Percentiles rank a stretch among this genome's conserved stretches.
Evolutionary conservation across 1,284 basidiomycete species (phyloP).

Genomic region (Agaricales sp.): DNA sequence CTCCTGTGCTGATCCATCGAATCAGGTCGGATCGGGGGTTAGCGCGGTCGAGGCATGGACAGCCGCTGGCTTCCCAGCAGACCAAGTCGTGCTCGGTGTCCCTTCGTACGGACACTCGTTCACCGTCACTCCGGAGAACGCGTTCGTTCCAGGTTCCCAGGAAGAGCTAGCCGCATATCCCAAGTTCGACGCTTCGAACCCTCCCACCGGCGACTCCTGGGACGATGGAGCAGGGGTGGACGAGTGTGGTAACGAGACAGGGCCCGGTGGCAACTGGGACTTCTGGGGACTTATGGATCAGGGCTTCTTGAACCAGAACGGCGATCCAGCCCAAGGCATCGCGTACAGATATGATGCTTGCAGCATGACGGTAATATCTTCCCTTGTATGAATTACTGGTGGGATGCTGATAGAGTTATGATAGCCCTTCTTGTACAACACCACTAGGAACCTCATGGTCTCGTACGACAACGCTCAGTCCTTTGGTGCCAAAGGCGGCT

Average conservation of each 20-base stretch:
- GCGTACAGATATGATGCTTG: slow-evolving; percentile 36
- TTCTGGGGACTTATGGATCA: slow-evolving; percentile 35
- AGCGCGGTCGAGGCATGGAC: slow-evolving; percentile 57
- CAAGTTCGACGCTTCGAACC: slow-evolving; percentile 25
- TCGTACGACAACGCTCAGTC: slow-evolving; percentile 29
- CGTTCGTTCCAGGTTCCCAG: slow-evolving; percentile 17
- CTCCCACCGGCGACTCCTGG: slow-evolving; percentile 38
- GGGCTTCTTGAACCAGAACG: slow-evolving; percentile 33
- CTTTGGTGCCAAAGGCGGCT: slow-evolving; percentile 3
- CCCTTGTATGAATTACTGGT: not conserved
- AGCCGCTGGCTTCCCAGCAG: slow-evolving; percentile 51
- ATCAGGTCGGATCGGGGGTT: slow-evolving; percentile 56
- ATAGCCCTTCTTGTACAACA: slow-evolving; percentile 39
- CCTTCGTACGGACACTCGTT: slow-evolving; percentile 51
- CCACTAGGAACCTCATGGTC: slow-evolving; percentile 28
- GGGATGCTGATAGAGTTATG: too few relatives aligned
- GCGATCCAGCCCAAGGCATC: slow-evolving; percentile 29
- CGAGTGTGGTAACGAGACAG: slow-evolving; percentile 28
- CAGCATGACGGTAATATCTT: slow-evolving; percentile 34
- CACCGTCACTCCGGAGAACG: slow-evolving; percentile 21
- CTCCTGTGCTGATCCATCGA: slow-evolving; percentile 40
- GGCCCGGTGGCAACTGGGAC: slow-evolving; percentile 28
- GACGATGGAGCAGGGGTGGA: slow-evolving; percentile 25
- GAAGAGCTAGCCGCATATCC: slow-evolving; percentile 27
- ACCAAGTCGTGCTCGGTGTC: slow-evolving; percentile 64